Evolutionary conservation across 495 filamentous ascomycete genomes (phyloP), one percentile per base, ranked within the genome.

Genomic region (Trichoderma parareesei): DNA sequence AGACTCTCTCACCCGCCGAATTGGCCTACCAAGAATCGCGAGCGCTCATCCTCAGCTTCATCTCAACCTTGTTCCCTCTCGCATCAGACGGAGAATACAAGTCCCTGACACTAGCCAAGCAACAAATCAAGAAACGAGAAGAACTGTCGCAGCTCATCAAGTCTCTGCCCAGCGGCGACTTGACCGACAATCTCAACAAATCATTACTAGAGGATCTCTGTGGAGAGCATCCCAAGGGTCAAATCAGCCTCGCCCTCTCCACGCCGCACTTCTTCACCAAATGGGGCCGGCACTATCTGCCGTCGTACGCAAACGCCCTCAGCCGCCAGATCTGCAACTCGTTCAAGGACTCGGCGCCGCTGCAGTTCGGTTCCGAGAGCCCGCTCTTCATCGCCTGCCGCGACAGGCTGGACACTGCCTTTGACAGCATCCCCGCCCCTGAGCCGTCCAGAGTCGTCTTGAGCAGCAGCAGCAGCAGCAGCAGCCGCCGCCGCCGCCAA

Each of bases 241-340:
- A 81, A 53, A 67, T 81, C 42, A 55, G 61, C 37, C 62, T 76
- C 14, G 78, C 78, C 13, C 65, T 80, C 7, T 65, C 65, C 33
- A 64, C 48, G 8, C 1, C 44, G 3, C 55, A 65, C 0, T 75
- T 72, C 65, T 80, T 73, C 66, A 16, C 42, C 16, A 65, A 68
- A 49, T 82, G 77, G 78, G 78, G 78, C n/a, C 64, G 63, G 38
- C 77, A 81, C 67, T 81, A 77, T 70, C 76, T 81, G 38, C 72
- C 77, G 14, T 74, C 71, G n/a, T 69, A 81, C 6, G 71, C 72
- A 33, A 71, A 72, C 42, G 77, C 79, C 14, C 74, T 81, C 65
- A 67, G 71, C 8, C 71, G 73, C n/a, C 79, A 82, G 67, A 62
- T 73, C 61, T 79, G 78, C 64, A 80, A 79, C 65, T 71, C 73